Evolutionary conservation across 139 green algal species (phyloP).

Genomic region (Trebouxia sp.): DNA sequence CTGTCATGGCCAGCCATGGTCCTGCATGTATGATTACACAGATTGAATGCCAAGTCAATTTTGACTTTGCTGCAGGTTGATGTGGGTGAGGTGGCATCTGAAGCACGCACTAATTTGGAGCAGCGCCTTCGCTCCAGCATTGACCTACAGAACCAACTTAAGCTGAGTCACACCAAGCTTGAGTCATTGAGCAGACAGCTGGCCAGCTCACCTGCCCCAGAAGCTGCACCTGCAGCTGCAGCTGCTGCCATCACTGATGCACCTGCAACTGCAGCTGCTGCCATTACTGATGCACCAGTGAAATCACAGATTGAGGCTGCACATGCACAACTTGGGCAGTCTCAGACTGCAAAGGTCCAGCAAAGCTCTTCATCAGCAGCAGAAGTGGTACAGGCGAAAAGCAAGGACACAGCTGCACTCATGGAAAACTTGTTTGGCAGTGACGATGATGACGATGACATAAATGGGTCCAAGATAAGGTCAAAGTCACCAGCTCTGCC

Average conservation of each 20-base stretch:
- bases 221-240: neutral
- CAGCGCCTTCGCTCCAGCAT: conserved; percentile 19
- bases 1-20: too few relatives aligned
- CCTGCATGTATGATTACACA: too few relatives aligned
- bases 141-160: conserved; percentile 19
- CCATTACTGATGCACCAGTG: too few relatives aligned
- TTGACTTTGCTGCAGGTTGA: neutral
- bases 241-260: neutral
- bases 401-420: neutral
- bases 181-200: conserved; percentile 6
- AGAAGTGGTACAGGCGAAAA: too few relatives aligned
- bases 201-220: neutral
- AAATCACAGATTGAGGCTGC: too few relatives aligned
- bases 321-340: too few relatives aligned
- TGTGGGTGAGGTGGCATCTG: neutral
- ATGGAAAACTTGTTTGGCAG: conserved; percentile 4
- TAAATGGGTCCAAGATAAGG: too few relatives aligned
- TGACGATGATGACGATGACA: neutral
- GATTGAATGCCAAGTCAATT: too few relatives aligned
- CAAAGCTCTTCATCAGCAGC: too few relatives aligned
- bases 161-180: neutral
- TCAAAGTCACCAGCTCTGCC: neutral
- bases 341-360: too few relatives aligned
- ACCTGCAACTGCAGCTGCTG: too few relatives aligned
- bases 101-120: neutral